Evolutionary conservation across 306 rosid species (phyloP), one percentile per base, ranked within the genome.

Genomic region (Fragaria iinumae): DNA sequence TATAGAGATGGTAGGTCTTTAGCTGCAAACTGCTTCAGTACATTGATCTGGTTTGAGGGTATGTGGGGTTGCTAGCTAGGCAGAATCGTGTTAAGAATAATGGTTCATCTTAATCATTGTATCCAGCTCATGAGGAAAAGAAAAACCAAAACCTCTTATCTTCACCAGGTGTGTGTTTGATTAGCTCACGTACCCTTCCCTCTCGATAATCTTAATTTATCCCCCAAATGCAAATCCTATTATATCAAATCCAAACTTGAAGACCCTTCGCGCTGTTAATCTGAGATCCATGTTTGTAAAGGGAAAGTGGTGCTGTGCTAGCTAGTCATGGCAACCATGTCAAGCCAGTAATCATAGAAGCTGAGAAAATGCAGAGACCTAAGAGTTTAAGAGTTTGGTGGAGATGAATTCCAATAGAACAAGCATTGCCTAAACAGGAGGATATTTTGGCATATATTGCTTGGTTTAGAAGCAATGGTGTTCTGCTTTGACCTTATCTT

Each of bases 401-500:
- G 18, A 59, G 36, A 59, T 59, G 63, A 71, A 18, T 20, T 18
- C 47, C 47, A 50, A 16, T 9, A 18, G 32, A 50, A 11, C 59
- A 71, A 50, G 41, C 60, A 71, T 71, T 20, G 52, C 67, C 76
- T 72, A 72, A 72, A 13, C 38, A 72, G 13, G 66, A 12, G 14
- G 66, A 38, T 72, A 63, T 32, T 29, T 38, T 72, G 25, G 36
- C 36, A 32, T 32, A 32, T 32, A 32, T 52, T 71, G 65, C 52
- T 72, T 72, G 41, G 14, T 5, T 72, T 48, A n/a, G 38, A 38
- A 72, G 66, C n/a, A n/a, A 21, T 56, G 44, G 48, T 20, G 13
- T 48, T 13, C 13, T 29, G 13, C 11, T 76, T 81, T 81, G 84
- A 76, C 69, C 32, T 17, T 41, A 38, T 14, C 57, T 71, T 6